Percentiles rank a stretch among this genome's conserved stretches.
Evolutionary conservation across 169 alveolate genomes (phyloP).

Genomic region (Babesia caballi): DNA sequence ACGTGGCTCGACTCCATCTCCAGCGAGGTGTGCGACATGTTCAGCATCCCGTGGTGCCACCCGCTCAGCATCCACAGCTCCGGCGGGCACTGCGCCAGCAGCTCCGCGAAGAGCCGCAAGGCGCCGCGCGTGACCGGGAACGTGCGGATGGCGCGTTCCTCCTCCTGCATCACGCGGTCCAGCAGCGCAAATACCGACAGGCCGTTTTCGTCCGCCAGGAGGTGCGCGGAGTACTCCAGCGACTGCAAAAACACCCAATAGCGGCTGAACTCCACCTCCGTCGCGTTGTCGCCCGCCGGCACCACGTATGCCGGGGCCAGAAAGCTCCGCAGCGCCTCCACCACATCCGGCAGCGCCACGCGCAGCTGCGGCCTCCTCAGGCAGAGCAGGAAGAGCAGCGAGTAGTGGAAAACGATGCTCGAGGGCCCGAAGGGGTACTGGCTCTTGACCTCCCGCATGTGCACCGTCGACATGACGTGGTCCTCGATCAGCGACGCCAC

Average conservation of each 20-base stretch:
- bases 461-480: neutral
- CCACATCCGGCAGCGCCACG: slow-evolving; percentile 17
- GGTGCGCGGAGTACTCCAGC: slow-evolving; percentile 23
- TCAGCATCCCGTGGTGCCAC: slow-evolving; percentile 42
- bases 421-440: slow-evolving; percentile 23
- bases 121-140: slow-evolving; percentile 26
- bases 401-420: slow-evolving; percentile 10
- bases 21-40: slow-evolving; percentile 34
- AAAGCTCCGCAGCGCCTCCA: slow-evolving; percentile 26
- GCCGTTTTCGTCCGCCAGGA: slow-evolving; percentile 3
- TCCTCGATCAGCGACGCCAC: slow-evolving; percentile 1
- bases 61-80: slow-evolving; percentile 41
- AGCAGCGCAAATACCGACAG: neutral
- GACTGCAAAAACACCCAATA: slow-evolving; percentile 25
- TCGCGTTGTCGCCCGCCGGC: slow-evolving; percentile 32
- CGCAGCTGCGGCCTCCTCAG: slow-evolving; percentile 16
- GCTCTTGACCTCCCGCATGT: neutral
- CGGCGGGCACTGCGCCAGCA: slow-evolving; percentile 30
- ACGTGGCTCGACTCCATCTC: slow-evolving; percentile 30
- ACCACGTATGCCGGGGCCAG: slow-evolving; percentile 16
- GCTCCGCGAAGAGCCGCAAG: slow-evolving; percentile 10
- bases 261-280: slow-evolving; percentile 30
- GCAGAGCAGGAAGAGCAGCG: slow-evolving; percentile 16
- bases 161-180: slow-evolving; percentile 32
- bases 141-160: slow-evolving; percentile 5